Conservation (phyloP, 2,329 filamentous ascomycete genomes). For the Cladosporium halotolerans region DNA sequence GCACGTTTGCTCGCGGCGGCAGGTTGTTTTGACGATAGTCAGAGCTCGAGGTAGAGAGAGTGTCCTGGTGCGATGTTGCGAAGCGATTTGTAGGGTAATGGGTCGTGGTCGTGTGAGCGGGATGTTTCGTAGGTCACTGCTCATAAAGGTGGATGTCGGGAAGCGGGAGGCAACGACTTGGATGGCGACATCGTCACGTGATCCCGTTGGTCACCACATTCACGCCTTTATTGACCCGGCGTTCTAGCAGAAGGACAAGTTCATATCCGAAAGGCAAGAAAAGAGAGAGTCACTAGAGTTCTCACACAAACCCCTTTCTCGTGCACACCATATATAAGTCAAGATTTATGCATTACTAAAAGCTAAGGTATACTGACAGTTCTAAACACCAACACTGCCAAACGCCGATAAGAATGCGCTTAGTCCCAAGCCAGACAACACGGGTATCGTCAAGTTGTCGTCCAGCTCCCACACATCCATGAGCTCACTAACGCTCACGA, state of each 20-base stretch:
- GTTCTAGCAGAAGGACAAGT: too few relatives aligned
- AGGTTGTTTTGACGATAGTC: too few relatives aligned
- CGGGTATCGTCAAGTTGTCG: slow-evolving; percentile 94
- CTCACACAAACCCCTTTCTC: too few relatives aligned
- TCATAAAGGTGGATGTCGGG: background rate
- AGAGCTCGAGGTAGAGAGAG: background rate
- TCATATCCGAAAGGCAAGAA: too few relatives aligned
- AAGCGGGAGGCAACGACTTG: background rate
- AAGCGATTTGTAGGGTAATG: background rate
- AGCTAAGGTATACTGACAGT: too few relatives aligned
- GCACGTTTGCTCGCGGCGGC: too few relatives aligned
- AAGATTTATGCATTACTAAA: too few relatives aligned
- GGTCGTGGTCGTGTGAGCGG: background rate
- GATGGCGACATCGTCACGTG: background rate
- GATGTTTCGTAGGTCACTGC: background rate
- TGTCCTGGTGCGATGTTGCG: background rate
- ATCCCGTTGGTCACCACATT: too few relatives aligned
- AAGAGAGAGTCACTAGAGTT: too few relatives aligned
- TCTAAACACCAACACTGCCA: slow-evolving; percentile 34
- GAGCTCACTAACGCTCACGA: slow-evolving; percentile 83
- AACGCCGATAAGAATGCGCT: slow-evolving; percentile 90
- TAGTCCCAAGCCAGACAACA: slow-evolving; percentile 80
- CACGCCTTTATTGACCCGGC: too few relatives aligned
- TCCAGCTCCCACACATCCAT: slow-evolving; percentile 91
- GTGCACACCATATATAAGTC: too few relatives aligned